Evolutionary conservation across 2,329 filamentous ascomycete species (phyloP), one percentile per base, ranked within the genome.

Genomic region (Conoideocrella luteorostrata): DNA sequence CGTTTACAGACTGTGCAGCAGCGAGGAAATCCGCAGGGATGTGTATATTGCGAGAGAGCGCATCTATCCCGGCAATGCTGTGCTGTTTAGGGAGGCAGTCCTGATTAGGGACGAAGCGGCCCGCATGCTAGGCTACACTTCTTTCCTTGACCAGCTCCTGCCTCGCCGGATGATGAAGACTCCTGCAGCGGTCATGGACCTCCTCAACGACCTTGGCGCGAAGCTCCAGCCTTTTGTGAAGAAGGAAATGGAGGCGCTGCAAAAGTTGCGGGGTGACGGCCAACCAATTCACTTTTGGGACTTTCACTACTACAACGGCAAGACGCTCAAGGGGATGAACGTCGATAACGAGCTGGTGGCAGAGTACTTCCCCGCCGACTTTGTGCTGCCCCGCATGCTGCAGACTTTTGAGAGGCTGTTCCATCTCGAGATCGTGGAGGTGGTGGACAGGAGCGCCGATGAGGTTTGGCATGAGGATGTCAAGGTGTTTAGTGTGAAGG

Each of bases 61-160:
- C 12, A 38, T 22, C 9, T 24, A 30, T 13, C 29, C 38, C 6
- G 38, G 45, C 6, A 45, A 49, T 24, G 20, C 38, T 10, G 12
- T 13, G 9, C 15, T 44, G 5, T 44, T 49, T 23, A 26, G 30
- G 12, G 44, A 49, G 28, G 35, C 36, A 3, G 34, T 44, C 20
- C 24, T 49, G 5, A 38, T 49, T 7, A 34, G 39, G n/a, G 47
- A 49, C 26, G 42, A 49, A 32, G 39, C 28, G 17, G 45, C 47
- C 2, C 39, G 42, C 12, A 21, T 45, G 12, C 34, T 43, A 13
- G 42, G 45, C 4, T 47, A 42, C 34, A 30, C 41, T 12, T 38
- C 37, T n/a, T 44, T 39, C 26, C 32, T 38, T 12, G 24, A 42
- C 17, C 39, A 40, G 23, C 33, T 29, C 5, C n/a, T 44, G 17